Evolutionary conservation across 148 eudicot genomes (phyloP).

Genomic region (Vaccinium darrowii): DNA sequence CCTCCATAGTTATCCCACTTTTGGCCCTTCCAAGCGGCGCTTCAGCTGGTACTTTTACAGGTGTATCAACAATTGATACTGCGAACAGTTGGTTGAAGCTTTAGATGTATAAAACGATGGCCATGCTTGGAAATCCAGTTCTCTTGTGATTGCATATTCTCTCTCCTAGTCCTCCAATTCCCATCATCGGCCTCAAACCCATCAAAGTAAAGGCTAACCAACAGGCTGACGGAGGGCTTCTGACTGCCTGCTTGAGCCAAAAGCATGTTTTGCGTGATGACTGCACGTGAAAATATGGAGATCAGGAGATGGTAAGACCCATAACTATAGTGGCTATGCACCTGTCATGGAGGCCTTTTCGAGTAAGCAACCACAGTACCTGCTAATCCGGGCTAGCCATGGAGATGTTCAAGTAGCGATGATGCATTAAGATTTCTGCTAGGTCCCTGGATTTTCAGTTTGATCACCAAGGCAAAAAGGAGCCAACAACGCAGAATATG

Average conservation of each 20-base stretch:
- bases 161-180: background rate
- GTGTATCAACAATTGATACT: background rate
- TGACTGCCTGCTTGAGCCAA: background rate
- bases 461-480: background rate
- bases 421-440: background rate
- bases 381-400: background rate
- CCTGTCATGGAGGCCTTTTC: background rate
- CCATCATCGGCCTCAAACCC: background rate
- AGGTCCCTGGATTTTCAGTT: background rate
- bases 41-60: background rate
- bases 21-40: background rate
- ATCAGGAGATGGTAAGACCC: background rate
- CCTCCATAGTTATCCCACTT: background rate
- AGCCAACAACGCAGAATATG: background rate
- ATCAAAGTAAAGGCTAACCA: background rate
- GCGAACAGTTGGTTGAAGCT: background rate
- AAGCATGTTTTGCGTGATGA: background rate
- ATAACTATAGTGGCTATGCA: too few species aligned
- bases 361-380: background rate
- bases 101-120: background rate
- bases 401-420: background rate
- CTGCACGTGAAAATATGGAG: background rate
- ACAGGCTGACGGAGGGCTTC: background rate
- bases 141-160: background rate
- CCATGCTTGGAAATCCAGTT: background rate